A percentile compares a stretch with the other conserved stretches of the same genome.
Conservation (phyloP, 495 filamentous ascomycete species). For the Penicilliopsis zonata region DNA sequence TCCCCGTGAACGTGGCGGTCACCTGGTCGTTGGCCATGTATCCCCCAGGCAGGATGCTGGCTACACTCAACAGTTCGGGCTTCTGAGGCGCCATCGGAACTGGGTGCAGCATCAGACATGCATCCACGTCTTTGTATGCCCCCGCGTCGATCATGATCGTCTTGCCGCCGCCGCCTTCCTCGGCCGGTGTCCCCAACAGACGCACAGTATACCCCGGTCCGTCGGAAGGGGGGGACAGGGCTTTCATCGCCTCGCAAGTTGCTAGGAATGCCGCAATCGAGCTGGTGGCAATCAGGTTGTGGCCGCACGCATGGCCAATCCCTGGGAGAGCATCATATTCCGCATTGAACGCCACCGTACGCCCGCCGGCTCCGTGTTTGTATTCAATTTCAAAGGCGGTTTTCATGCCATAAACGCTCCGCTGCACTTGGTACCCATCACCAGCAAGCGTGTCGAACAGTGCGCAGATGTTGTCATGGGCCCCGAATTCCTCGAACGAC, state of each 20-base stretch:
- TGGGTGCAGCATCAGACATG: slow-evolving; percentile 54
- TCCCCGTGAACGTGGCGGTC: slow-evolving; percentile 3
- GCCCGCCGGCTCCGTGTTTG: slow-evolving; percentile 26
- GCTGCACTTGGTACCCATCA: slow-evolving; percentile 45
- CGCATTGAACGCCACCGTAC: slow-evolving; percentile 32
- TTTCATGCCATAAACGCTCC: slow-evolving; percentile 29
- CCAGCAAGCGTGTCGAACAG: slow-evolving; percentile 40
- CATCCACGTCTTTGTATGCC: slow-evolving; percentile 53
- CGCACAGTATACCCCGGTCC: slow-evolving; percentile 46
- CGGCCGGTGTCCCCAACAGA: slow-evolving; percentile 58
- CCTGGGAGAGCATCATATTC: slow-evolving; percentile 44
- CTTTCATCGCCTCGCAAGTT: slow-evolving; percentile 34
- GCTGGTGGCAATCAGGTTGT: slow-evolving; percentile 56
- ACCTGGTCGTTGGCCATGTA: too few relatives aligned
- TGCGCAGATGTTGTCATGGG: slow-evolving; percentile 48
- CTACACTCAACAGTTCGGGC: too few relatives aligned
- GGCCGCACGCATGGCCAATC: slow-evolving; percentile 57
- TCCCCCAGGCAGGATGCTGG: too few relatives aligned
- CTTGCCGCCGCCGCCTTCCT: slow-evolving; percentile 63
- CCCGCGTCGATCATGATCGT: slow-evolving; percentile 49
- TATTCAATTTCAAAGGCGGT: slow-evolving; percentile 28
- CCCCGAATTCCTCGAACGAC: slow-evolving; percentile 42
- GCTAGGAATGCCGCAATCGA: slow-evolving; percentile 49
- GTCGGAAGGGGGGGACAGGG: too few relatives aligned
- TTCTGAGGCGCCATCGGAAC: too few relatives aligned